These are phyloP conservation scores for Vigna hirtella DNA, from an alignment of 306 rosid genomes.

Conservation along the genomic window DNA sequence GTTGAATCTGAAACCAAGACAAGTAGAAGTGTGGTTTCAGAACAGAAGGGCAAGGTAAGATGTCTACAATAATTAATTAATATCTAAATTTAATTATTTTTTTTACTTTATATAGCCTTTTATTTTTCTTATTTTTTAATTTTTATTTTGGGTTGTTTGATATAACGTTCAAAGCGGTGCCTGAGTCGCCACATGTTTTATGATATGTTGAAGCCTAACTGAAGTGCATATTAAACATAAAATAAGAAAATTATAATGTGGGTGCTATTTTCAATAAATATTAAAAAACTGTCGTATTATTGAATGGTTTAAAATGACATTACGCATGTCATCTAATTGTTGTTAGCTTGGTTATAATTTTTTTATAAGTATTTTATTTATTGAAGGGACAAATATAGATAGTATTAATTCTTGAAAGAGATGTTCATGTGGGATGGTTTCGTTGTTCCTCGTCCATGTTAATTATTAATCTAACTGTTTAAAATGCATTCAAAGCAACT, in stretches of 20 bases:
- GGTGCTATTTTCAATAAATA: neutral
- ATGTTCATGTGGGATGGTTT: slow-evolving; percentile 7
- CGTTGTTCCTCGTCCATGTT: slow-evolving; percentile 30
- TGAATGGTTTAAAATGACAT: neutral
- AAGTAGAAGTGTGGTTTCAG: slow-evolving; percentile 96
- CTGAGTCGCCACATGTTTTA: slow-evolving; percentile 2
- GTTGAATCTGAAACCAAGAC: slow-evolving; percentile 77
- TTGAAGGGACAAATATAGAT: neutral
- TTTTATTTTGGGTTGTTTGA: neutral
- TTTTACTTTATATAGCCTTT: slow-evolving; percentile 14
- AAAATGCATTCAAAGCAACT: slow-evolving; percentile 37
- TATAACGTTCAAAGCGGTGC: neutral
- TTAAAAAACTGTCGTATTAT: neutral
- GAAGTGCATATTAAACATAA: neutral
- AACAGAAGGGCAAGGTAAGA: slow-evolving; percentile 84
- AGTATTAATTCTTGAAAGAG: neutral
- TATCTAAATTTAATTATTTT: neutral
- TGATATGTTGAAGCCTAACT: neutral
- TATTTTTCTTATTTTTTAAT: neutral
- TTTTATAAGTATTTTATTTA: neutral
- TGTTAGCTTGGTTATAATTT: neutral
- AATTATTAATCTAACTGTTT: slow-evolving; percentile 40
- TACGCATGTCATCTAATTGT: neutral
- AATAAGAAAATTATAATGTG: neutral
- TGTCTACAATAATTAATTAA: neutral